These are phyloP conservation scores for Zizania palustris DNA, from an alignment of 202 grass and related monocot species.

Conservation along the genomic window DNA sequence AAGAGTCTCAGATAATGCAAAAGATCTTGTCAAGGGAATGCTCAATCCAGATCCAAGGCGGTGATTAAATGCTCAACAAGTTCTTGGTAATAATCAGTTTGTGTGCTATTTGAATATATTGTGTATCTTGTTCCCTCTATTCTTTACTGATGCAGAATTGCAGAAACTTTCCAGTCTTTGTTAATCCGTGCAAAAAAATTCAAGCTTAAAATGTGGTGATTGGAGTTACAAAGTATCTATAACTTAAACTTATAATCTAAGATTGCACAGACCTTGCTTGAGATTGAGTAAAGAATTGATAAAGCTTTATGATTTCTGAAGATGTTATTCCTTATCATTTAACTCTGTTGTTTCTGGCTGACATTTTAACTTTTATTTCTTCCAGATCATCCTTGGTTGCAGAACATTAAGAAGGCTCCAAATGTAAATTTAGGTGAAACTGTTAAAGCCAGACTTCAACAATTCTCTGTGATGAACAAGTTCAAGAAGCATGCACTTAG, in stretches of 20 bases:
- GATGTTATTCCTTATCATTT: too few species aligned
- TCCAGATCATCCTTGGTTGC: slow-evolving; percentile 88
- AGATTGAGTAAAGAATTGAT: neutral
- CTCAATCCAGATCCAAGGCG: too few species aligned
- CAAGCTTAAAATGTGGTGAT: neutral
- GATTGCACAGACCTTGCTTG: neutral
- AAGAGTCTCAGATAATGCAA: too few species aligned
- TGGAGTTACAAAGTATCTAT: neutral
- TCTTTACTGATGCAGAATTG: too few species aligned
- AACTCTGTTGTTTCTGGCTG: too few species aligned
- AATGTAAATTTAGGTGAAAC: slow-evolving; percentile 90
- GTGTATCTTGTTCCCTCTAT: slow-evolving; percentile 38
- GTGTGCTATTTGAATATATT: too few species aligned
- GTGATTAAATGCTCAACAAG: too few species aligned
- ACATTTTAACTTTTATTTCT: too few species aligned
- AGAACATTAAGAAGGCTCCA: slow-evolving; percentile 88
- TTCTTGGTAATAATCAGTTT: too few species aligned
- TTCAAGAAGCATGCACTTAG: slow-evolving; percentile 89
- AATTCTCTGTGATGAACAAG: slow-evolving; percentile 94
- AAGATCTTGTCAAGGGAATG: too few species aligned
- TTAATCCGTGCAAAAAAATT: neutral
- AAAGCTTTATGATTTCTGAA: too few species aligned
- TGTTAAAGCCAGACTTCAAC: slow-evolving; percentile 83
- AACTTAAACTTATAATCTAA: slow-evolving; percentile 2
- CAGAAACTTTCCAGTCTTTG: too few species aligned